Evolutionary conservation across 176 grass and related monocot species (phyloP).

Genomic region (Echinochloa phyllopogon): DNA sequence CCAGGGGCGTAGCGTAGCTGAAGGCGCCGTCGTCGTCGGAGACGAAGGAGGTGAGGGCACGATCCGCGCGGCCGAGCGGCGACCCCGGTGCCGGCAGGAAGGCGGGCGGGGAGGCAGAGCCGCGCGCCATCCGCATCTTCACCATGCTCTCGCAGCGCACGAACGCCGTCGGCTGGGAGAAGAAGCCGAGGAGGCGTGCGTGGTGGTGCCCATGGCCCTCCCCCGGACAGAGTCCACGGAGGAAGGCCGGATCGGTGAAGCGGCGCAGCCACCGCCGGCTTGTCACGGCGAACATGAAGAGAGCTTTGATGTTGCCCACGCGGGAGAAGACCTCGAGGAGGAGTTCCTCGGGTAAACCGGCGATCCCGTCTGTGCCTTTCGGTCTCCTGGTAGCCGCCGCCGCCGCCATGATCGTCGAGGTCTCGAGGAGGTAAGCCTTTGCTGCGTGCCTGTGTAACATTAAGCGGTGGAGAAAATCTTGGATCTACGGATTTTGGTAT

Average conservation of each 20-base stretch:
- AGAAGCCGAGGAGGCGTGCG: neutral
- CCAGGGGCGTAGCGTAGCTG: neutral
- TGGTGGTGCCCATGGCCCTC: neutral
- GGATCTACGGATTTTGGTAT: too few relatives aligned
- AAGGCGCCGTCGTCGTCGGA: neutral
- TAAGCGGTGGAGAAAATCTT: too few relatives aligned
- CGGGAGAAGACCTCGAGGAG: neutral
- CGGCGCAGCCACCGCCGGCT: neutral
- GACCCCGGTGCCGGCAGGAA: constrained; percentile 8
- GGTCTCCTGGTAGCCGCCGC: too few relatives aligned
- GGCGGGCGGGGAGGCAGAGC: neutral
- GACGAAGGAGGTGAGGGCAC: neutral
- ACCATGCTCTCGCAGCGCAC: neutral
- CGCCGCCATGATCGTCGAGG: too few relatives aligned
- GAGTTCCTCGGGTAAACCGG: neutral
- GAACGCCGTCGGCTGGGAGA: neutral
- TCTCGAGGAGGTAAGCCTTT: too few relatives aligned
- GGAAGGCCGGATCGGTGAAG: neutral
- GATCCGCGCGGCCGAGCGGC: neutral
- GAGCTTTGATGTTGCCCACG: neutral
- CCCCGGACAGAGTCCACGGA: neutral
- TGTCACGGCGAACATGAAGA: neutral
- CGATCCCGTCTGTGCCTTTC: neutral
- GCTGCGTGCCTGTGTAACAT: too few relatives aligned
- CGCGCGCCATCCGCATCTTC: neutral